Evolutionary conservation across 345 rosid species (phyloP).

Genomic region (Brassica carinata): DNA sequence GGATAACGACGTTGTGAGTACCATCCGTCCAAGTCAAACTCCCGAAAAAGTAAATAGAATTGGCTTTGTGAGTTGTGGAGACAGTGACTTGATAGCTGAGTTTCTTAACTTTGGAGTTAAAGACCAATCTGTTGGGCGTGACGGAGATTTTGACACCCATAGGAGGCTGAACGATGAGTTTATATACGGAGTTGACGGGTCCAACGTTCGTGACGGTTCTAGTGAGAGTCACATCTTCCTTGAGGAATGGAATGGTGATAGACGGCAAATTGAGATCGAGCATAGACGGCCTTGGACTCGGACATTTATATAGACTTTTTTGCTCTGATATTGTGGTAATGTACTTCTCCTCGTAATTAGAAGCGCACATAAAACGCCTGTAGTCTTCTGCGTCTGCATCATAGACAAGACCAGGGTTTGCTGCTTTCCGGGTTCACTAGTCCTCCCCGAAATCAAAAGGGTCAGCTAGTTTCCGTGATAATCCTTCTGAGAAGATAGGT

Average conservation of each 20-base stretch:
- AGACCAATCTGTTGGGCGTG: constrained; percentile 29
- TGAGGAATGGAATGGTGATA: constrained; percentile 34
- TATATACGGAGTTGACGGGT: constrained; percentile 35
- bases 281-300: constrained; percentile 18
- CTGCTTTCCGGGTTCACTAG: constrained; percentile 57
- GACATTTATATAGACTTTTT: not conserved
- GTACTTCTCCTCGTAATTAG: constrained; percentile 42
- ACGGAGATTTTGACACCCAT: constrained; percentile 26
- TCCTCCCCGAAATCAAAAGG: constrained; percentile 61
- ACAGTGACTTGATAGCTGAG: constrained; percentile 32
- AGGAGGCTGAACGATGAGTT: constrained; percentile 33
- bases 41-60: constrained; percentile 48
- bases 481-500: constrained; percentile 46
- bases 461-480: constrained; percentile 42
- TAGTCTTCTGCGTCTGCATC: constrained; percentile 52
- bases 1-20: constrained; percentile 42
- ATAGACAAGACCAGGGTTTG: constrained; percentile 58
- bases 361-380: constrained; percentile 46
- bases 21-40: constrained; percentile 47
- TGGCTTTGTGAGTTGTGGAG: constrained; percentile 32
- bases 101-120: constrained; percentile 27
- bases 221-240: constrained; percentile 15
- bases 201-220: constrained; percentile 59
- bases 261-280: constrained; percentile 52
- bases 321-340: constrained; percentile 40